Percentiles rank a stretch among this genome's conserved stretches.
Evolutionary conservation across 176 grass and related monocot genomes (phyloP).

Genomic region (Triticum monococcum): DNA sequence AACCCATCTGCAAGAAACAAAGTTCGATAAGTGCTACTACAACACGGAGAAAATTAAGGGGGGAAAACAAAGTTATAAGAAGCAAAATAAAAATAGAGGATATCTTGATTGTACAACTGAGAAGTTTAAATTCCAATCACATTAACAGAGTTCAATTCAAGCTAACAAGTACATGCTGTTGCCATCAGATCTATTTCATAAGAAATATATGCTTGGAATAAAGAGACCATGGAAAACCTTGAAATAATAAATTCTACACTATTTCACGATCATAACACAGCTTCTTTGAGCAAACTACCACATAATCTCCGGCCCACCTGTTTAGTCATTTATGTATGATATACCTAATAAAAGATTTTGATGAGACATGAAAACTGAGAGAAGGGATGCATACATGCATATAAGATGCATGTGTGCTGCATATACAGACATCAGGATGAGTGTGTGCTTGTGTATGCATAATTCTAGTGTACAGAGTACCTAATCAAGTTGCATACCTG

Average conservation of each 20-base stretch:
- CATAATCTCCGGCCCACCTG: background rate
- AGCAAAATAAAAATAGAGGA: background rate
- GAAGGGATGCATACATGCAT: no score
- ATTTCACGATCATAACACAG: background rate
- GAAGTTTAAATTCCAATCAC: background rate
- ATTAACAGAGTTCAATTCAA: slow-evolving; percentile 3
- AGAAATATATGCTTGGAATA: slow-evolving; percentile 1
- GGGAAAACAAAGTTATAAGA: background rate
- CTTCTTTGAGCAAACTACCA: background rate
- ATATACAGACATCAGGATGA: no score
- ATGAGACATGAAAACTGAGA: no score
- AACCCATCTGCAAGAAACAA: slow-evolving; percentile 79
- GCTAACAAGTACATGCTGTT: background rate
- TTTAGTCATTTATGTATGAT: background rate
- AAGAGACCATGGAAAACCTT: background rate
- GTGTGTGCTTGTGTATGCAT: no score
- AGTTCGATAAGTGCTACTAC: slow-evolving; percentile 19
- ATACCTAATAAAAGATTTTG: no score
- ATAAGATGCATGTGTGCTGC: no score
- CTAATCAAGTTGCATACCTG: no score
- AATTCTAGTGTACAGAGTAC: no score
- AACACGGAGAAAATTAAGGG: background rate
- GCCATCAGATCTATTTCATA: background rate
- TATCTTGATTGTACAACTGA: background rate
- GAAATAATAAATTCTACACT: background rate